phyloP scores from a whole-genome alignment of 345 rosid genomes.

The Bruguiera gymnorhiza region DNA sequence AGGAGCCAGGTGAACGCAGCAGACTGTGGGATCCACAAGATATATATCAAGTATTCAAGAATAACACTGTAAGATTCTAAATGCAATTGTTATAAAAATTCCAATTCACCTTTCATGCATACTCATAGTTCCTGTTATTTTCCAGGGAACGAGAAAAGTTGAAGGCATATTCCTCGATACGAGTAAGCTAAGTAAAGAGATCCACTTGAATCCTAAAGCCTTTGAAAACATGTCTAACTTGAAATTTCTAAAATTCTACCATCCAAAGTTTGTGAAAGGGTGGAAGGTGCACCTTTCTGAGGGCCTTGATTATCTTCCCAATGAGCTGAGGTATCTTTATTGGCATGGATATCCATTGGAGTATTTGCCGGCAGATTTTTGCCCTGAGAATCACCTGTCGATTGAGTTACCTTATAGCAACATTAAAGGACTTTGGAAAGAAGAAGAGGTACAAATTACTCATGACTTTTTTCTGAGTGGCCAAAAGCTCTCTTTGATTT shows the following conservation, averaged over 20 bases:
- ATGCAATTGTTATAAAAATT: too few species aligned
- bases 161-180: conserved; percentile 3
- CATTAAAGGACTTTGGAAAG: neutral
- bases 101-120: too few species aligned
- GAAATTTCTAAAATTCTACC: neutral
- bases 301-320: conserved; percentile 3
- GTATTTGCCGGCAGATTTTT: conserved; percentile 5
- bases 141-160: neutral
- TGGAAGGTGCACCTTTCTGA: neutral
- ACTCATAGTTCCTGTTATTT: neutral
- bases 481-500: too few species aligned
- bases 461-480: too few species aligned
- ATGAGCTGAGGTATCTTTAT: conserved; percentile 1
- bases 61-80: too few species aligned
- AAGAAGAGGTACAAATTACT: neutral
- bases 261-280: too few species aligned
- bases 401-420: neutral
- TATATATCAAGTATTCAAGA: too few species aligned
- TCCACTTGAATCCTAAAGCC: neutral
- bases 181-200: neutral
- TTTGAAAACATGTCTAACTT: neutral
- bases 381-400: neutral
- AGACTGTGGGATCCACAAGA: too few species aligned
- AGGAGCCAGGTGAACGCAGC: too few species aligned
- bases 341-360: neutral